Conservation (phyloP, 345 rosid species). For the Salix arbutifolia region DNA sequence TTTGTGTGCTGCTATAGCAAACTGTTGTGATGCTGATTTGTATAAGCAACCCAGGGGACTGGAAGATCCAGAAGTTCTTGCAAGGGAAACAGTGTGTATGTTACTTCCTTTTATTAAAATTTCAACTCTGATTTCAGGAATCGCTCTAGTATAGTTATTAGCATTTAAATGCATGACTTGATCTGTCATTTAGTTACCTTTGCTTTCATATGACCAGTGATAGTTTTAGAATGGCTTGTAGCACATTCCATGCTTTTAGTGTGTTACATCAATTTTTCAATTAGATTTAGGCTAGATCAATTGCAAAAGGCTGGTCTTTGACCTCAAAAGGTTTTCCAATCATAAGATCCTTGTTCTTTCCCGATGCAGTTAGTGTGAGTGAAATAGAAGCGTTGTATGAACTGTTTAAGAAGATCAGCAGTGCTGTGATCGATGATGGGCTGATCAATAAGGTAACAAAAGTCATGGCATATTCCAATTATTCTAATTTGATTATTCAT, state of each 20-base stretch:
- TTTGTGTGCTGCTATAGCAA: constrained; percentile 12
- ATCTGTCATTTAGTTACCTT: too few species aligned
- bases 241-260: not conserved
- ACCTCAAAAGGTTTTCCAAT: not conserved
- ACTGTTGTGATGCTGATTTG: constrained; percentile 20
- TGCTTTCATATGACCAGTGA: not conserved
- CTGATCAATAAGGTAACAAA: constrained; percentile 21
- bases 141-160: not conserved
- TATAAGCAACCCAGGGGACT: constrained; percentile 18
- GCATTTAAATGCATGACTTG: not conserved
- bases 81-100: constrained; percentile 25
- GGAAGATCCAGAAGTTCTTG: constrained; percentile 23
- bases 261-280: not conserved
- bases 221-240: not conserved
- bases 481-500: not conserved
- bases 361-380: constrained; percentile 26
- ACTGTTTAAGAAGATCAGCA: constrained; percentile 29
- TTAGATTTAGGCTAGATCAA: not conserved
- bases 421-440: constrained; percentile 28
- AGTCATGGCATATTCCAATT: not conserved
- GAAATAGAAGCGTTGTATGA: constrained; percentile 27
- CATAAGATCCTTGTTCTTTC: constrained; percentile 2
- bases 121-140: constrained; percentile 15
- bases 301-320: not conserved
- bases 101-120: not conserved